A percentile compares a stretch with the other conserved stretches of the same genome.
phyloP scores from a whole-genome alignment of 768 basidiomycete species.

The Mycena sanguinolenta region DNA sequence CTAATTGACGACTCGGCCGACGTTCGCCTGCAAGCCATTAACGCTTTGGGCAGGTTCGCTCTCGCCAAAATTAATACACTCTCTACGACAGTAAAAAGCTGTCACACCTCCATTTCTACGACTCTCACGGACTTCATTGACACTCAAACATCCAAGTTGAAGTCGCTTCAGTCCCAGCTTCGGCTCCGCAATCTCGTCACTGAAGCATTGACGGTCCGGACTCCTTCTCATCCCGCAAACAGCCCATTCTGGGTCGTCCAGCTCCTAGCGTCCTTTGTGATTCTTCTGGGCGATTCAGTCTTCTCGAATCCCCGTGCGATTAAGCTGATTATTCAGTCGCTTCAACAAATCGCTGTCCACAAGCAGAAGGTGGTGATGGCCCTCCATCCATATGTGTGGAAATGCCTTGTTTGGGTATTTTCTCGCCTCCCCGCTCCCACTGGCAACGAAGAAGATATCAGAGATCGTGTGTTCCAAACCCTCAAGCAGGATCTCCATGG shows the following conservation, averaged over 20 bases:
- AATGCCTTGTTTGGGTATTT: conserved; percentile 69
- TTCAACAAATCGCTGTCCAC: conserved; percentile 50
- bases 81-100: conserved; percentile 21
- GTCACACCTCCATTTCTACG: conserved; percentile 20
- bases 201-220: conserved; percentile 43
- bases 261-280: conserved; percentile 60
- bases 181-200: conserved; percentile 45
- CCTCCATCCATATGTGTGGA: conserved; percentile 64
- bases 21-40: conserved; percentile 65
- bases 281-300: conserved; percentile 59
- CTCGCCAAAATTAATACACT: conserved; percentile 50
- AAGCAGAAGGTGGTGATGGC: conserved; percentile 50
- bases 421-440: conserved; percentile 49
- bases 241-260: conserved; percentile 60
- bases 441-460: conserved; percentile 37
- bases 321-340: conserved; percentile 52
- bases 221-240: conserved; percentile 35
- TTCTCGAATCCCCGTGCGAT: conserved; percentile 56
- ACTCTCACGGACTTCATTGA: conserved; percentile 29
- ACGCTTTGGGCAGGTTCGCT: conserved; percentile 69
- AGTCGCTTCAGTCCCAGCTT: conserved; percentile 18
- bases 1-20: conserved; percentile 46
- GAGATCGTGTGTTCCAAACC: conserved; percentile 54
- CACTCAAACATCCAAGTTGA: conserved; percentile 17
- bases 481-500: conserved; percentile 62